Evolutionary conservation across 2,329 filamentous ascomycete genomes (phyloP).

Genomic region (Uncinocarpus reesii): DNA sequence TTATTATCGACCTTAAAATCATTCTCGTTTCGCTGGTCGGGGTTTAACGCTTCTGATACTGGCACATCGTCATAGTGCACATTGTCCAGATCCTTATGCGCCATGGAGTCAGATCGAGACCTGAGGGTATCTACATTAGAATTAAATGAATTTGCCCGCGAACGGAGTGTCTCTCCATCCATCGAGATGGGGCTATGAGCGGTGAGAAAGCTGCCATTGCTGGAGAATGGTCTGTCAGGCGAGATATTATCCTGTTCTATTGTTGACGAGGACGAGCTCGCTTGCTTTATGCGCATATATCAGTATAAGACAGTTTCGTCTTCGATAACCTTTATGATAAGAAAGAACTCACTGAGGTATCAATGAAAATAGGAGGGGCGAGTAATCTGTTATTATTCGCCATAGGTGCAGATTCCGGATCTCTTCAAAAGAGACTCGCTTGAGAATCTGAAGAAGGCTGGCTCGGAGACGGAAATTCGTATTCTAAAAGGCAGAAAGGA

Average conservation of each 20-base stretch:
- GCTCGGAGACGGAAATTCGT: too few species aligned
- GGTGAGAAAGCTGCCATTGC: constrained; percentile 17
- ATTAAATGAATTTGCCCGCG: constrained; percentile 34
- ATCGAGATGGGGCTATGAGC: constrained; percentile 20
- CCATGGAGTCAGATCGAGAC: constrained; percentile 28
- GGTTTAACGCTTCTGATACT: constrained; percentile 53
- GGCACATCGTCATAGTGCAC: constrained; percentile 31
- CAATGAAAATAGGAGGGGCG: constrained; percentile 16
- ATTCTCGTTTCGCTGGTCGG: constrained; percentile 63
- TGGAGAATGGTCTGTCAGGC: constrained; percentile 14
- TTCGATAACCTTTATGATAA: neutral
- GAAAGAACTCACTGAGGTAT: constrained; percentile 15
- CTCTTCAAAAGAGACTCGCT: neutral
- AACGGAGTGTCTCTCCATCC: constrained; percentile 37
- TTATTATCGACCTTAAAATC: constrained; percentile 71
- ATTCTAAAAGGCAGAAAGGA: neutral
- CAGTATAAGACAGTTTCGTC: neutral
- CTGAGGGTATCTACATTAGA: constrained; percentile 28
- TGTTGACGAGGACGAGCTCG: constrained; percentile 11
- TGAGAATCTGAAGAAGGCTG: neutral
- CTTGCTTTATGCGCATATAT: constrained; percentile 8
- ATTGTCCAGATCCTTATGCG: constrained; percentile 18
- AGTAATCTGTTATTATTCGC: constrained; percentile 17
- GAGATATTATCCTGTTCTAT: constrained; percentile 11
- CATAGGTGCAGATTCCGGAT: constrained; percentile 11